Conservation (phyloP, 2,329 filamentous ascomycete genomes). For the Aspergillus neotritici region DNA sequence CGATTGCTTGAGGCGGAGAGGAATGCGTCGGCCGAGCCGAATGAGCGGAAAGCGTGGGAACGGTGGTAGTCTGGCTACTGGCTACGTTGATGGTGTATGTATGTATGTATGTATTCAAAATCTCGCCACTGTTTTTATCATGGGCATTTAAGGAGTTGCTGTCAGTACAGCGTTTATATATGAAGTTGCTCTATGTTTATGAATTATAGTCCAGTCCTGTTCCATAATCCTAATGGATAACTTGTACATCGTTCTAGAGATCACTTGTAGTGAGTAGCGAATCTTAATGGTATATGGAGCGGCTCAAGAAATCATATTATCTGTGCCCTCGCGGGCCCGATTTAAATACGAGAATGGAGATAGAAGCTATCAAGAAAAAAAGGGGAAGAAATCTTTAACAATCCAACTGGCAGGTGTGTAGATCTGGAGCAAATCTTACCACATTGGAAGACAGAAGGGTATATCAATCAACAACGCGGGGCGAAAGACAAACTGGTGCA, state of each 20-base stretch:
- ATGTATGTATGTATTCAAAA: no score
- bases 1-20: slow-evolving; percentile 39
- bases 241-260: no score
- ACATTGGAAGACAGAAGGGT: neutral
- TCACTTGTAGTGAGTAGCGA: no score
- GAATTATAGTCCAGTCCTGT: no score
- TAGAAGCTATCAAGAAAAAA: neutral
- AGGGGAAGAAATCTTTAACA: neutral
- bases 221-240: no score
- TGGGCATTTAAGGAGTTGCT: no score
- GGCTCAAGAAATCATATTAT: slow-evolving; percentile 7
- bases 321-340: slow-evolving; percentile 10
- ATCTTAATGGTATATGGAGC: neutral
- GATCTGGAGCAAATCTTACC: no score
- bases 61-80: slow-evolving; percentile 13
- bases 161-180: no score
- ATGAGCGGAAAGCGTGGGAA: slow-evolving; percentile 11
- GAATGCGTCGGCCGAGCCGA: slow-evolving; percentile 17
- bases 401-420: neutral
- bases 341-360: slow-evolving; percentile 12
- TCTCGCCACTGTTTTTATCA: no score
- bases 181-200: no score
- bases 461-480: slow-evolving; percentile 2
- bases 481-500: slow-evolving; percentile 3
- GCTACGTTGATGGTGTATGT: neutral